Evolutionary conservation across 441 rosid genomes (phyloP), one percentile per base, ranked within the genome.

Genomic region (Erodium texanum): DNA sequence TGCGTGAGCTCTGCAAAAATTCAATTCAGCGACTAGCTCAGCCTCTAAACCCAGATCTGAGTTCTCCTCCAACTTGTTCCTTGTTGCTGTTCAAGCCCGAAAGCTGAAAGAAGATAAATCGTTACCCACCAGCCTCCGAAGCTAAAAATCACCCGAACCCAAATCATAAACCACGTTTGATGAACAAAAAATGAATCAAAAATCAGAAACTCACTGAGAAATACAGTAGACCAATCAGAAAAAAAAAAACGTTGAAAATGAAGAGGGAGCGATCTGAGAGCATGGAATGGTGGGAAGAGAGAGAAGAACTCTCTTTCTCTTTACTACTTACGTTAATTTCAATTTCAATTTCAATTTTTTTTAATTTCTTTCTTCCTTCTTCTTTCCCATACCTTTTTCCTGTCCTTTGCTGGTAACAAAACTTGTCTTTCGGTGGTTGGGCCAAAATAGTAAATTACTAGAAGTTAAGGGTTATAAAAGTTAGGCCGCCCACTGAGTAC

Each of bases 1-100:
- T 54, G 18, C 36, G 5, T 54, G 23, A 16, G 23, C 61, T 54
- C 23, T 52, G 7, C 61, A 15, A 54, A 54, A 54, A 54, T 1
- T 6, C 61, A 54, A 54, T 52, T 52, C 20, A 52, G 22, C 18
- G 22, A 52, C 59, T 0, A 9, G 3, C 20, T 16, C 20, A n/a
- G 59, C 10, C 59, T 52, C 59, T 52, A 7, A 52, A 52, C 61
- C 11, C 61, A 16, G 61, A 54, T 54, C 61, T 54, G 61, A 54
- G 18, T 18, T 18, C 61, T 54, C 7, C 61, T 54, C 61, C 61
- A 19, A 41, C 7, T 32, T 32, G 36, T 32, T 32, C 36, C 50
- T 54, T 41, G 50, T 41, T 7, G 50, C 22, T 54, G 61, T 19
- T 54, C 12, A 15, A 41, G 50, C 4, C 22, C 18, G 36, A 0